Percentiles rank a stretch among this genome's conserved stretches.
These are phyloP conservation scores for Cardamine occulta DNA, from an alignment of 345 rosid genomes.

Conservation along the genomic window DNA sequence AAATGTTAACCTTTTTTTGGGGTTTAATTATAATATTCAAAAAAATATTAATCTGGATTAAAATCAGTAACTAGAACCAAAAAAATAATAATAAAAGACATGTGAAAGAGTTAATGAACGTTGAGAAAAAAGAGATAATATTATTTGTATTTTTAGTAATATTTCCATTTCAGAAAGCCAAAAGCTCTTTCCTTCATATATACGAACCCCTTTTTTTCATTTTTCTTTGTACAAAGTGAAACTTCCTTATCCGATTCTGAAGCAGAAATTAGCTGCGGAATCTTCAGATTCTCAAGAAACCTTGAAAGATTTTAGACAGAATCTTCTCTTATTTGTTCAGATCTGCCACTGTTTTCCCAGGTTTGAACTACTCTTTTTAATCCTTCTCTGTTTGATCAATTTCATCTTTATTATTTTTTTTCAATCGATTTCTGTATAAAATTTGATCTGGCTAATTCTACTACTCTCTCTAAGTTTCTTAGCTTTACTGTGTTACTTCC, in stretches of 20 bases:
- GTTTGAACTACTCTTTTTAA: slow-evolving; percentile 22
- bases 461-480: background rate
- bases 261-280: slow-evolving; percentile 41
- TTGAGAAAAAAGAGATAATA: slow-evolving; percentile 39
- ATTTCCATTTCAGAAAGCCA: slow-evolving; percentile 3
- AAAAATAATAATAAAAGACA: slow-evolving; percentile 30
- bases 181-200: slow-evolving; percentile 45
- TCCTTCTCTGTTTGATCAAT: slow-evolving; percentile 31
- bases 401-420: background rate
- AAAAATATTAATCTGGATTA: slow-evolving; percentile 17
- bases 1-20: slow-evolving; percentile 28
- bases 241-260: slow-evolving; percentile 44
- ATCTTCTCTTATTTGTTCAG: slow-evolving; percentile 30
- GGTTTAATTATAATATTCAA: background rate
- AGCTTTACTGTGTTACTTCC: background rate
- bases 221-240: slow-evolving; percentile 33
- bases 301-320: background rate
- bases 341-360: slow-evolving; percentile 35
- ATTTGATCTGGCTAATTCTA: slow-evolving; percentile 4
- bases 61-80: background rate
- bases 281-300: slow-evolving; percentile 36
- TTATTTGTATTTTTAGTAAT: background rate
- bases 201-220: slow-evolving; percentile 39
- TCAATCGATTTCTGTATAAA: background rate
- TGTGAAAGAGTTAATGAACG: slow-evolving; percentile 49